Base-by-base conservation (phyloP, 371 early-diverging fungal genomes). In the Massospora cicadina region DNA sequence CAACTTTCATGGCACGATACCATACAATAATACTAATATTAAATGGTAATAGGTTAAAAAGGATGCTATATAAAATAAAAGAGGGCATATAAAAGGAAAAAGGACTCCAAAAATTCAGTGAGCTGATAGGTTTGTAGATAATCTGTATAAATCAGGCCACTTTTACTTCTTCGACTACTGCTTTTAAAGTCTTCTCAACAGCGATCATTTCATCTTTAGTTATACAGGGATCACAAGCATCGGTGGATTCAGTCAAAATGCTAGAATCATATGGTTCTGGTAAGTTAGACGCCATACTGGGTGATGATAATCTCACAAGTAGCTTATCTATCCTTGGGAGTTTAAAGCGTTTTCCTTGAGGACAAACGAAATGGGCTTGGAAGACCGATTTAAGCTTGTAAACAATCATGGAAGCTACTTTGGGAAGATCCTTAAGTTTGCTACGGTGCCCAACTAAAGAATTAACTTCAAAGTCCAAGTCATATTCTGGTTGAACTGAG, bases 381-480 rank as follows among this genome's bases (percentile, higher is more conserved):
- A 89, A 88, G n/a, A 83, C 77, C 29, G 81, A 76, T 21, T 85
- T 77, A 29, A 90, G 68, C 64, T 82, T 81, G 23, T 81, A 77
- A 3, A 83, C 83, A 57, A 96, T 87, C 27, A 95, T 71, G 33
- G 86, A 83, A 0, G 90, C 86, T 54, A 96, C 74, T 74, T 91
- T 92, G 12, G 96, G 95, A 55, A 95, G 76, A 69, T 92, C 91
- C 71, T 93, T 92, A 29, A 95, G 81, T 70, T 96, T 96, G 29
- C 94, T 91, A 65, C 88, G 81, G 65, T 91, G 89, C 0, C 96
- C 96, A 55, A 96, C 79, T 24, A 94, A 71, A 0, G 93, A 91
- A 33, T 87, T 81, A 0, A 93, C 86, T 23, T 86, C 83, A 63
- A 95, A 84, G 30, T 93, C 91, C 13, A 95, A 79, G 31, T 77